phyloP scores from a whole-genome alignment of 2,329 filamentous ascomycete genomes.

The Corynespora cassiicola region DNA sequence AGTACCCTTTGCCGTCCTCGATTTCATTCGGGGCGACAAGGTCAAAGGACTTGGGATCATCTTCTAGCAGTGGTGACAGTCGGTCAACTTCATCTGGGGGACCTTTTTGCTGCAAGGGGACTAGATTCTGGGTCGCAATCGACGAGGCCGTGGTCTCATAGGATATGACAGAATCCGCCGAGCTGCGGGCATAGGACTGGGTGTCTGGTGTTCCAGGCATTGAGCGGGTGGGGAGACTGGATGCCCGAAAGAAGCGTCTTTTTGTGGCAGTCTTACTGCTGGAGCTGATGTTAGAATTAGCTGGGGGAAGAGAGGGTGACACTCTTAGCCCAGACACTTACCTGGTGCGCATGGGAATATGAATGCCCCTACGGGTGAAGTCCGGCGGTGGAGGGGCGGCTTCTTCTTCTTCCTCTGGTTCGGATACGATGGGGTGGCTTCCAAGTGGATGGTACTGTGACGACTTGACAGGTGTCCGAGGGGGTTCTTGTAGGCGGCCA shows the following conservation, averaged over 20 bases:
- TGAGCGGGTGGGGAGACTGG: constrained; percentile 14
- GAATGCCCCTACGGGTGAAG: constrained; percentile 43
- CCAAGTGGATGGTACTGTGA: constrained; percentile 29
- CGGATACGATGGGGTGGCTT: constrained; percentile 13
- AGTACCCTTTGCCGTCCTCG: constrained; percentile 49
- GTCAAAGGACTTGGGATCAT: constrained; percentile 62
- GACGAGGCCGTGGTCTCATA: constrained; percentile 43
- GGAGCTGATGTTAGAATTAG: constrained; percentile 28
- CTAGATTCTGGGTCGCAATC: constrained; percentile 38
- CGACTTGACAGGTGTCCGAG: constrained; percentile 23
- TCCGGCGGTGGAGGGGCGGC: constrained; percentile 40
- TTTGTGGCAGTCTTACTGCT: constrained; percentile 24
- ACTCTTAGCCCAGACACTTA: constrained; percentile 15
- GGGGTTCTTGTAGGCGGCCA: constrained; percentile 24
- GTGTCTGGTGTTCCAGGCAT: constrained; percentile 25
- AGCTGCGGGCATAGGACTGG: constrained; percentile 24
- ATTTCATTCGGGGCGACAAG: constrained; percentile 53
- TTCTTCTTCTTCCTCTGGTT: constrained; percentile 31
- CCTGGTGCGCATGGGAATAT: constrained; percentile 46
- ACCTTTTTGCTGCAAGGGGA: constrained; percentile 53
- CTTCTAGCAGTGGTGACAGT: constrained; percentile 57
- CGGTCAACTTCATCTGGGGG: constrained; percentile 49
- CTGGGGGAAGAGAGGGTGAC: not conserved
- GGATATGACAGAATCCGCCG: constrained; percentile 43
- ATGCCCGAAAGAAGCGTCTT: constrained; percentile 18